phyloP scores from a whole-genome alignment of 2,329 filamentous ascomycete genomes.

The Geosmithia flava region DNA sequence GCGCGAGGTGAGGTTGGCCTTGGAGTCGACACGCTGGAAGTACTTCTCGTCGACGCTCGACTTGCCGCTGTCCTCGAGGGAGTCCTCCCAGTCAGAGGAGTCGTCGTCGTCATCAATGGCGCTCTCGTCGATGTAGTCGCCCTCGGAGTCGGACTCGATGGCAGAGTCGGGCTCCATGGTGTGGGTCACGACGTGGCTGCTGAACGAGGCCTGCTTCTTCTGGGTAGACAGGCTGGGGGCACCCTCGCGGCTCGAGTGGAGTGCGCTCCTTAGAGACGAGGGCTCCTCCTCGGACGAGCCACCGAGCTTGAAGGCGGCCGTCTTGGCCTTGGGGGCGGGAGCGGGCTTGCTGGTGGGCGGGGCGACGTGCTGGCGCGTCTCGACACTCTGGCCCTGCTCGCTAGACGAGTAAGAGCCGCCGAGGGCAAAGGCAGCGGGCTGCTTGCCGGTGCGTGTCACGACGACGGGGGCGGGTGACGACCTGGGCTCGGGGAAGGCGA shows the following conservation, averaged over 20 bases:
- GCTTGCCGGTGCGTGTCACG: slow-evolving; percentile 44
- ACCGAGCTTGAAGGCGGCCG: slow-evolving; percentile 38
- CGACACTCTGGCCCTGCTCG: slow-evolving; percentile 35
- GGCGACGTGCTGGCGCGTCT: slow-evolving; percentile 23
- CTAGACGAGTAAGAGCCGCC: slow-evolving; percentile 72
- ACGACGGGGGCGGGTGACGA: slow-evolving; percentile 48
- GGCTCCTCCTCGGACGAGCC: slow-evolving; percentile 65
- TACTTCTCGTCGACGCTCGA: slow-evolving; percentile 72
- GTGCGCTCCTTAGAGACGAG: slow-evolving; percentile 46
- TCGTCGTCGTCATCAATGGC: slow-evolving; percentile 67
- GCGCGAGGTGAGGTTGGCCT: slow-evolving; percentile 70
- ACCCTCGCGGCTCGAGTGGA: slow-evolving; percentile 30
- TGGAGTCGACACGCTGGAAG: slow-evolving; percentile 87
- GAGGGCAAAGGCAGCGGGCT: slow-evolving; percentile 58
- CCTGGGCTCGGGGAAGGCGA: slow-evolving; percentile 46
- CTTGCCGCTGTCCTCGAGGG: slow-evolving; percentile 68
- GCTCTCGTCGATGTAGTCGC: slow-evolving; percentile 66
- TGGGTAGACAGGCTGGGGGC: slow-evolving; percentile 24
- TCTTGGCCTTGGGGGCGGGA: slow-evolving; percentile 16
- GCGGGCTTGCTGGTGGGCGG: slow-evolving; percentile 5
- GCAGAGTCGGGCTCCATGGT: slow-evolving; percentile 47
- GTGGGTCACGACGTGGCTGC: slow-evolving; percentile 58
- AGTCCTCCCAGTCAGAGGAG: slow-evolving; percentile 49
- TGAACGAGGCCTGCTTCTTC: slow-evolving; percentile 77
- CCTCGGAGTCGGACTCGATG: slow-evolving; percentile 48